Evolutionary conservation across 306 rosid genomes (phyloP), one percentile per base, ranked within the genome.

Genomic region (Lathyrus oleraceus): DNA sequence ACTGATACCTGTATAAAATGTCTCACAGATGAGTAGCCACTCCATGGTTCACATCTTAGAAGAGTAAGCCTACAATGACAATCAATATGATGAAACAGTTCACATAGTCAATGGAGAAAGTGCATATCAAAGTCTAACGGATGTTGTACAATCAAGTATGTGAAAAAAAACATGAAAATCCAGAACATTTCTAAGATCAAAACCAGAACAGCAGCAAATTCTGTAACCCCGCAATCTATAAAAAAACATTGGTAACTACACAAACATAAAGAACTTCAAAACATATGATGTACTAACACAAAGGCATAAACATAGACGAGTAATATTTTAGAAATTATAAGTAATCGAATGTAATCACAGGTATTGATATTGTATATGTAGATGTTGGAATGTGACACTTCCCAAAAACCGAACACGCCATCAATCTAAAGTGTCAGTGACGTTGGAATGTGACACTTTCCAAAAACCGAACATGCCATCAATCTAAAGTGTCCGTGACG

Each of bases 41-140:
- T 74, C 73, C 76, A 62, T 35, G 61, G 52, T 72, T 67, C 48
- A 52, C 38, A 67, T 52, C 49, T 38, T 17, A 35, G 20, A 35
- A 68, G 63, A 61, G 19, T 13, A 25, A 20, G 36, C 59, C 59
- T 36, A 47, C 36, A 13, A 23, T 53, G 12, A 54, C 69, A 67
- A 71, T 23, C 81, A 71, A 44, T 16, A 56, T 36, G 59, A 63
- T 11, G 23, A 76, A 72, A 68, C 69, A 72, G 36, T 30, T 45
- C 59, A 67, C 27, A 30, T 13, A 59, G 63, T 25, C 38, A 40
- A 65, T 74, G 61, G 47, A 23, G 54, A 60, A 27, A 71, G 20
- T 66, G 69, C 17, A 40, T n/a, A 67, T 5, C 65, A 68, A 15
- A 23, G 39, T 52, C 40, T 4, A 44, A 57, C 56, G 38, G 21